Percentiles rank a stretch among this genome's conserved stretches.
Conservation (phyloP, 129 eudicot genomes). For the Deinandra increscens region DNA sequence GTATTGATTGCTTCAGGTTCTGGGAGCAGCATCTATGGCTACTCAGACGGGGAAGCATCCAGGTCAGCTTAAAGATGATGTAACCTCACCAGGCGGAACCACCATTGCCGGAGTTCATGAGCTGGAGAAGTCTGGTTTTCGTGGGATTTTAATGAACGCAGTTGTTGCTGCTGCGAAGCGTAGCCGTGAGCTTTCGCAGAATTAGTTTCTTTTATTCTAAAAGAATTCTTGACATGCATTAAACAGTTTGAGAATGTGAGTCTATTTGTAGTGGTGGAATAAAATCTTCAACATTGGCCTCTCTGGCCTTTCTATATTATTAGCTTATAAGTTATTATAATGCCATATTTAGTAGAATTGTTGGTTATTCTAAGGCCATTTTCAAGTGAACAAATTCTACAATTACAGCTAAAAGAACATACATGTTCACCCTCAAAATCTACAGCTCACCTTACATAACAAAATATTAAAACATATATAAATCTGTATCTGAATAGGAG, state of each 20-base stretch:
- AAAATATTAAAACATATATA: slow-evolving; percentile 15
- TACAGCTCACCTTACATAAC: slow-evolving; percentile 21
- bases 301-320: neutral
- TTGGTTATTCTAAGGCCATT: slow-evolving; percentile 10
- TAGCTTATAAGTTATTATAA: neutral
- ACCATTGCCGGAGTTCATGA: slow-evolving; percentile 95
- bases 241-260: too few relatives aligned
- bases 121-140: slow-evolving; percentile 86
- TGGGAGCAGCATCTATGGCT: slow-evolving; percentile 94
- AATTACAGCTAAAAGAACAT: slow-evolving; percentile 14
- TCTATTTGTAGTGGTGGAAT: slow-evolving; percentile 3
- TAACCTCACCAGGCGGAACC: slow-evolving; percentile 96
- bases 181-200: slow-evolving; percentile 70
- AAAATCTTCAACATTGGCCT: neutral
- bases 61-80: slow-evolving; percentile 97
- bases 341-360: too few relatives aligned
- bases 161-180: slow-evolving; percentile 97
- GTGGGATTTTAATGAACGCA: slow-evolving; percentile 87
- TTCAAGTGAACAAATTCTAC: slow-evolving; percentile 21
- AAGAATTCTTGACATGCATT: neutral
- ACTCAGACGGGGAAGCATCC: slow-evolving; percentile 73
- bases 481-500: slow-evolving; percentile 2
- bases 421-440: slow-evolving; percentile 14
- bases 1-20: slow-evolving; percentile 48
- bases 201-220: slow-evolving; percentile 26